Evolutionary conservation across 2,329 filamentous ascomycete genomes (phyloP), one percentile per base, ranked within the genome.

Genomic region (Elsinoe australis): DNA sequence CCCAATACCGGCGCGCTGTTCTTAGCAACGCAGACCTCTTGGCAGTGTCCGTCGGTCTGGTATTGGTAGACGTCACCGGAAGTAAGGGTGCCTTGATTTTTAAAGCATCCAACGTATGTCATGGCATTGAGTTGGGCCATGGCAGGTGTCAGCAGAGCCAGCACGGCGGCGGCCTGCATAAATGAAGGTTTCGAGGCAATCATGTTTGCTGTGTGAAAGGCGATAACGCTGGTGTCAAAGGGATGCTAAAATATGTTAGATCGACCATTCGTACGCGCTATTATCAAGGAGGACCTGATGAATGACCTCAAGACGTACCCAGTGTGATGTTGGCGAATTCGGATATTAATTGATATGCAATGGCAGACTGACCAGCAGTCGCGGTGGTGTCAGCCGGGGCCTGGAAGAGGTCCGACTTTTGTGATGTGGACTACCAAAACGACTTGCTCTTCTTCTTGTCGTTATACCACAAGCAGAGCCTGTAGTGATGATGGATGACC

Each of bases 41-140:
- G 71, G 55, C 79, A 82, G 54, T 72, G 72, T 47, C 78, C 76
- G 22, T 65, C 63, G 53, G 71, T 74, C 56, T 79, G 76, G 56
- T 70, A 81, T 21, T 61, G 66, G 50, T 69, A 76, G 9, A 57
- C 50, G 12, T 72, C 75, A 51, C 72, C 65, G 52, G 74, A 67
- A 39, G 63, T 62, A 46, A 79, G 64, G 2, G 68, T 69, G n/a
- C 59, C 61, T 4, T 67, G 64, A 14, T 65, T 68, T 33, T 63
- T 67, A 61, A 73, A 79, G 64, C 78, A 81, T 36, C 75, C 76
- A 36, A 70, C 62, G 17, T 61, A 58, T 12, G 54, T 59, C 48
- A 57, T 17, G 1, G 51, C 36, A 14, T 49, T 52, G 22, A 52
- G 34, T 19, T 31, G 41, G 21, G 51, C 19, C n/a, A 32, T 28